Percentiles rank a stretch among this genome's conserved stretches.
Evolutionary conservation across 2,329 filamentous ascomycete genomes (phyloP).

Genomic region (Aspergillus sp.): DNA sequence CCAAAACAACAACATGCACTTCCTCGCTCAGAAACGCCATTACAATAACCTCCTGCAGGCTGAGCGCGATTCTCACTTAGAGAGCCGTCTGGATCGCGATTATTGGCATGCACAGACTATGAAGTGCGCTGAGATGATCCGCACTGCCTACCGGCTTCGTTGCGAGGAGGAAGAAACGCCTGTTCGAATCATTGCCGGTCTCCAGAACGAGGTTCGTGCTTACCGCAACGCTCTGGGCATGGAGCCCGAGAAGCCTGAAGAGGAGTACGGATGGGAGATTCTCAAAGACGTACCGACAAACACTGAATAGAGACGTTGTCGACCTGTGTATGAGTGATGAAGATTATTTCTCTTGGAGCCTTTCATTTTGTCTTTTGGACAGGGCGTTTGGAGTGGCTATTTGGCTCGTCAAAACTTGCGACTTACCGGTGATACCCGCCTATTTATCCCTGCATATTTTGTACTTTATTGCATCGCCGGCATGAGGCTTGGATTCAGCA

Average conservation of each 20-base stretch:
- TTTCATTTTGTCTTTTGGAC: slow-evolving; percentile 10
- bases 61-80: slow-evolving; percentile 50
- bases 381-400: slow-evolving; percentile 23
- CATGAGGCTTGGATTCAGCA: slow-evolving; percentile 30
- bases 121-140: slow-evolving; percentile 49
- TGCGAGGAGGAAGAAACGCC: slow-evolving; percentile 49
- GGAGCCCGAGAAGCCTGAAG: slow-evolving; percentile 48
- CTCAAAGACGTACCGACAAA: slow-evolving; percentile 43
- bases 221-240: slow-evolving; percentile 48
- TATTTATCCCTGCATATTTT: slow-evolving; percentile 20
- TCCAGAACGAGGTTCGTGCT: slow-evolving; percentile 51
- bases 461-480: slow-evolving; percentile 22
- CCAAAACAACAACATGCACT: slow-evolving; percentile 49
- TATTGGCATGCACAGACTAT: slow-evolving; percentile 50
- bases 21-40: slow-evolving; percentile 46
- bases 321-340: slow-evolving; percentile 20
- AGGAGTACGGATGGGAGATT: slow-evolving; percentile 50
- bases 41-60: slow-evolving; percentile 52
- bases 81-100: slow-evolving; percentile 49
- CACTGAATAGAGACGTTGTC: slow-evolving; percentile 23
- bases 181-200: slow-evolving; percentile 43
- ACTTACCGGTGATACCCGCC: slow-evolving; percentile 24
- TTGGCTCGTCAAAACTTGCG: slow-evolving; percentile 2
- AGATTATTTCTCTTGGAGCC: slow-evolving; percentile 12
- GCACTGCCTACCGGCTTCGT: slow-evolving; percentile 47